These are phyloP conservation scores for Trametes coccinea DNA, from an alignment of 768 basidiomycete species.

Conservation along the genomic window DNA sequence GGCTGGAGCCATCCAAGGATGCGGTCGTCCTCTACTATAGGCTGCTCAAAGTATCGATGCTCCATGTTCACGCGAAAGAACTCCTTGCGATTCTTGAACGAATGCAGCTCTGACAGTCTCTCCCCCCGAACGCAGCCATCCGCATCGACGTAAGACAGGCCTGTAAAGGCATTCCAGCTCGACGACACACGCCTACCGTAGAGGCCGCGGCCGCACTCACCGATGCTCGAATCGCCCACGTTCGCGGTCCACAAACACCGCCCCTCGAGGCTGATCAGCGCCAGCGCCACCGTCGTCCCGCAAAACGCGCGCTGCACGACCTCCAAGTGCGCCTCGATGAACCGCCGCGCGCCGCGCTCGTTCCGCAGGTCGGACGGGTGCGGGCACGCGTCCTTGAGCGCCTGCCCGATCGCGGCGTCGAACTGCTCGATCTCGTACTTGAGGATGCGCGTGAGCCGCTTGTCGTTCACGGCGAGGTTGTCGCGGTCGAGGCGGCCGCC, in stretches of 20 bases:
- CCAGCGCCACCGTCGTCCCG: slow-evolving; percentile 7
- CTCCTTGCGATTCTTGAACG: not conserved
- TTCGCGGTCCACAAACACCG: slow-evolving; percentile 7
- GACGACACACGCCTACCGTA: no score
- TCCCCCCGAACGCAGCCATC: not conserved
- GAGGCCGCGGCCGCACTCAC: not conserved
- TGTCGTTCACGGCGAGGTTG: not conserved
- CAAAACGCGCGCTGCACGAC: slow-evolving; percentile 1
- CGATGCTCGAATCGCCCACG: slow-evolving; percentile 3
- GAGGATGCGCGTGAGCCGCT: not conserved
- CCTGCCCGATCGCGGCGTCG: slow-evolving; percentile 1
- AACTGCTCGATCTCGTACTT: not conserved
- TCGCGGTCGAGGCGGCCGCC: slow-evolving; percentile 1
- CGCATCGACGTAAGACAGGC: not conserved
- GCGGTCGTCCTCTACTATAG: slow-evolving; percentile 3
- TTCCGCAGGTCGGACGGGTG: not conserved
- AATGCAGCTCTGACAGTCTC: not conserved
- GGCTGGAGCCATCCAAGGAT: slow-evolving; percentile 2
- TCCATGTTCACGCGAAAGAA: not conserved
- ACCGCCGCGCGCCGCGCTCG: not conserved
- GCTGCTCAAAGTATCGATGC: not conserved
- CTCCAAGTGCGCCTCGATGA: not conserved
- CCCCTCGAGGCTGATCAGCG: not conserved
- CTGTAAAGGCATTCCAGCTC: not conserved
- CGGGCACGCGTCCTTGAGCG: not conserved